These are phyloP conservation scores for Niveomyces coronatus DNA, from an alignment of 2,329 filamentous ascomycete species.

Conservation along the genomic window DNA sequence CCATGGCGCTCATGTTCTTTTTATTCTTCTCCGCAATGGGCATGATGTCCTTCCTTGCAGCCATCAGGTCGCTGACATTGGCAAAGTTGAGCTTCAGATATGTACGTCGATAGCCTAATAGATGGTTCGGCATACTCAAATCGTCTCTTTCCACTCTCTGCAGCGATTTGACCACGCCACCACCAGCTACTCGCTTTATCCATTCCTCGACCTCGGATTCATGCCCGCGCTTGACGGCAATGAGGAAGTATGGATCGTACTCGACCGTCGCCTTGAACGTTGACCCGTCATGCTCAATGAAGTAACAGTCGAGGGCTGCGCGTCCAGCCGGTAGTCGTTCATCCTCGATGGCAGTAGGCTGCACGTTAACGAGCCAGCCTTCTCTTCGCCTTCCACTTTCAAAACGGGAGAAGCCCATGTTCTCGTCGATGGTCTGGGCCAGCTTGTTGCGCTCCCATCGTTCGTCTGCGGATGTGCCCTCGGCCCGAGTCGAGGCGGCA, in stretches of 20 bases:
- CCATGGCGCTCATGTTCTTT: slow-evolving; percentile 93
- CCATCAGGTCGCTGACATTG: slow-evolving; percentile 77
- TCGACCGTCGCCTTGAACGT: slow-evolving; percentile 95
- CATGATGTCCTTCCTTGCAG: slow-evolving; percentile 73
- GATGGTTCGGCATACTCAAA: slow-evolving; percentile 86
- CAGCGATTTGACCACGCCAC: slow-evolving; percentile 71
- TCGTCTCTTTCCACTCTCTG: slow-evolving; percentile 84
- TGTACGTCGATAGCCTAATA: slow-evolving; percentile 79
- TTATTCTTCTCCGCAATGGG: slow-evolving; percentile 94
- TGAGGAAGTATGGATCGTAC: slow-evolving; percentile 92
- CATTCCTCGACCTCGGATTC: slow-evolving; percentile 96
- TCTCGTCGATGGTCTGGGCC: slow-evolving; percentile 84
- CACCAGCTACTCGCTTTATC: slow-evolving; percentile 66
- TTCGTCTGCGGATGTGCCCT: slow-evolving; percentile 86
- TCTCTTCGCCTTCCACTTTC: slow-evolving; percentile 73
- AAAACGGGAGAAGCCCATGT: slow-evolving; percentile 86
- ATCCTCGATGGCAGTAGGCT: slow-evolving; percentile 80
- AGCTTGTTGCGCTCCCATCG: slow-evolving; percentile 78
- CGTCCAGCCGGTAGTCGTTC: slow-evolving; percentile 73
- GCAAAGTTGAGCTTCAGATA: slow-evolving; percentile 81
- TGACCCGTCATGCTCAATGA: slow-evolving; percentile 77
- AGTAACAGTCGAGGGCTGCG: slow-evolving; percentile 92
- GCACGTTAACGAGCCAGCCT: slow-evolving; percentile 94
- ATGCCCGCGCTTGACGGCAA: slow-evolving; percentile 77
- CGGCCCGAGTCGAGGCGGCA: slow-evolving; percentile 64